Conservation (phyloP, 176 grass and related monocot species). For the Puccinellia tenuiflora region DNA sequence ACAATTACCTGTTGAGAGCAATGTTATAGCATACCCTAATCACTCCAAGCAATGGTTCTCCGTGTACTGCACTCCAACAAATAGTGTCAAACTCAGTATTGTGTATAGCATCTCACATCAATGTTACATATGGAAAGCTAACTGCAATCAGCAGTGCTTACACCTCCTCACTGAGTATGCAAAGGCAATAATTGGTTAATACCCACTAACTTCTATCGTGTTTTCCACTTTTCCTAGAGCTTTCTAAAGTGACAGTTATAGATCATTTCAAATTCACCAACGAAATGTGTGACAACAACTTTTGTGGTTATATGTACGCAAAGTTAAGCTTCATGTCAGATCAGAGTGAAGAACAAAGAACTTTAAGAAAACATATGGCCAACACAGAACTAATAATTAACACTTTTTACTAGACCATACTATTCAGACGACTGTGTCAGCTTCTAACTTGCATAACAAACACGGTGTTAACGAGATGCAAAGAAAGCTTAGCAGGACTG, state of each 20-base stretch:
- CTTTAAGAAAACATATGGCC: not conserved
- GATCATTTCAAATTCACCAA: not conserved
- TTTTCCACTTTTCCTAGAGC: conserved; percentile 2
- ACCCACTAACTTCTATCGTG: not conserved
- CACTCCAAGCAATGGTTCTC: conserved; percentile 93
- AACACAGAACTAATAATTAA: conserved; percentile 1
- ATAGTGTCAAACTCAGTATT: conserved; percentile 18
- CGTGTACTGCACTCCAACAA: conserved; percentile 75
- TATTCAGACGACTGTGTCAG: not conserved
- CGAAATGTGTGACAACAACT: conserved; percentile 3
- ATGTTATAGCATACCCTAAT: conserved; percentile 99
- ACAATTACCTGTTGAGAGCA: conserved; percentile 90
- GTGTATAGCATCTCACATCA: not conserved
- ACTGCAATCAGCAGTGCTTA: conserved; percentile 6
- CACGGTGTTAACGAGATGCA: not conserved
- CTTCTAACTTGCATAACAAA: conserved; percentile 10
- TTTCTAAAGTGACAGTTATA: conserved; percentile 2
- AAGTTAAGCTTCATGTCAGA: not conserved
- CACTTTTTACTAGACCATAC: not conserved
- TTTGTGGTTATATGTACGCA: not conserved
- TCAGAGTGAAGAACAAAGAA: conserved; percentile 13
- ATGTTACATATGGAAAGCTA: conserved; percentile 13
- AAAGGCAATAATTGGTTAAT: not conserved
- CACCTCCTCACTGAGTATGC: not conserved
- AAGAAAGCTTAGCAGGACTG: conserved; percentile 4